Percentiles rank a stretch among this genome's conserved stretches.
These are phyloP conservation scores for Fonsecaea nubica DNA, from an alignment of 2,329 filamentous ascomycete genomes.

Conservation along the genomic window DNA sequence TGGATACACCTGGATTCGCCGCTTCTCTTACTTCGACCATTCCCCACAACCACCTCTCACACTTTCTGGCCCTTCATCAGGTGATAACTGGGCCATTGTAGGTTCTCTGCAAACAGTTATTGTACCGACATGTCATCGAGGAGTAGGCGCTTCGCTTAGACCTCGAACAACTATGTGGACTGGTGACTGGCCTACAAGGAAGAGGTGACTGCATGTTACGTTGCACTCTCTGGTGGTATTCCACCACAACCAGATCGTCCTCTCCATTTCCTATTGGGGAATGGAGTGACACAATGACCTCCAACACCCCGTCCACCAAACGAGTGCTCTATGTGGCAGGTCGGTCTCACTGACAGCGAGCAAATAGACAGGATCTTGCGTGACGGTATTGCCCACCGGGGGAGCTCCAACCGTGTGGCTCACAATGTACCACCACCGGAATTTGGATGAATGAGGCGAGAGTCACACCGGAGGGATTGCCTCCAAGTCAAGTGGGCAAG, in stretches of 20 bases:
- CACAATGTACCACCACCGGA: slow-evolving; percentile 4
- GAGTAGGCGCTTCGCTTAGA: slow-evolving; percentile 1
- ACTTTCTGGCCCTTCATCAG: not conserved
- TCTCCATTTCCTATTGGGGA: not conserved
- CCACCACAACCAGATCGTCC: not conserved
- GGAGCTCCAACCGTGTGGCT: not conserved
- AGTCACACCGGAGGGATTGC: not conserved
- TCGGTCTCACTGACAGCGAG: not conserved
- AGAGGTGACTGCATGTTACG: slow-evolving; percentile 14
- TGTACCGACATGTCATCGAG: not conserved
- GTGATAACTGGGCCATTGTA: not conserved
- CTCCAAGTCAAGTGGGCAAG: slow-evolving; percentile 1
- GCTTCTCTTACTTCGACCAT: not conserved
- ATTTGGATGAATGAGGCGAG: not conserved
- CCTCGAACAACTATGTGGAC: not conserved
- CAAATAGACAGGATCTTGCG: not conserved
- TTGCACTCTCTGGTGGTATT: slow-evolving; percentile 11
- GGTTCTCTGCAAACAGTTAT: not conserved
- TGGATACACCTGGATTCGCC: not conserved
- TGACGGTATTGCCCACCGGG: not conserved
- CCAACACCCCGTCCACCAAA: not conserved
- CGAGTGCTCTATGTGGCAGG: not conserved
- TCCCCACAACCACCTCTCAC: not conserved
- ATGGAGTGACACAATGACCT: not conserved
- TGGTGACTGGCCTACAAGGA: slow-evolving; percentile 1